phyloP scores from a whole-genome alignment of 2,329 filamentous ascomycete genomes.

The Raffaelea ambrosiae region DNA sequence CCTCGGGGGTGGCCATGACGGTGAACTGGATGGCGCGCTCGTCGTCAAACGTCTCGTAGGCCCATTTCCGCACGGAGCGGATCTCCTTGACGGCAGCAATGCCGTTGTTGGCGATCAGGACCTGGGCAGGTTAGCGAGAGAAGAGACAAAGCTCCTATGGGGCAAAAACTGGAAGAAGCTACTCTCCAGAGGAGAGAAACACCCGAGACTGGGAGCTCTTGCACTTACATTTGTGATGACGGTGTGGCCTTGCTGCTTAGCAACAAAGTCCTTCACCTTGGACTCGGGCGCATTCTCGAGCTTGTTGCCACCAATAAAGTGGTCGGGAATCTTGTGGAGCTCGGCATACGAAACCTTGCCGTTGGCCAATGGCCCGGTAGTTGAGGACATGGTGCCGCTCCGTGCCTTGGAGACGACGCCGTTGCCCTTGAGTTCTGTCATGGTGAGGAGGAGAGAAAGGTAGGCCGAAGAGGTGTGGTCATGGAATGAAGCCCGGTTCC shows the following conservation, averaged over 20 bases:
- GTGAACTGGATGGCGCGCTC: constrained; percentile 98
- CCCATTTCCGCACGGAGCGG: constrained; percentile 98
- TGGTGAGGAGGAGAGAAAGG: constrained; percentile 19
- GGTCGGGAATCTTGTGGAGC: constrained; percentile 74
- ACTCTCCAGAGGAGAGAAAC: neutral
- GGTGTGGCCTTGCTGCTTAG: constrained; percentile 82
- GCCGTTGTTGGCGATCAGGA: constrained; percentile 98
- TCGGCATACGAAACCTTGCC: constrained; percentile 63
- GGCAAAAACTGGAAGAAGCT: no score
- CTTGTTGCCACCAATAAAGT: constrained; percentile 95
- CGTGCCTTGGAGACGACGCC: constrained; percentile 19
- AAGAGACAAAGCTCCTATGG: neutral
- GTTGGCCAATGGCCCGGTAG: constrained; percentile 40
- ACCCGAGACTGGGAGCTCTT: no score
- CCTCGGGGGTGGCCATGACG: constrained; percentile 98
- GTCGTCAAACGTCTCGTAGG: constrained; percentile 98
- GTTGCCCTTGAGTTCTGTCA: constrained; percentile 39
- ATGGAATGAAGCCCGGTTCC: neutral
- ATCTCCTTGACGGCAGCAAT: constrained; percentile 99
- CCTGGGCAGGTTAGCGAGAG: constrained; percentile 40
- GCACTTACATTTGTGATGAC: constrained; percentile 94
- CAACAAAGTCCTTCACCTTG: constrained; percentile 94
- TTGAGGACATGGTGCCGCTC: constrained; percentile 17
- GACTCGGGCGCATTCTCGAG: constrained; percentile 73
- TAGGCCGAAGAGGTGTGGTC: neutral